Percentiles rank a stretch among this genome's conserved stretches.
phyloP scores from a whole-genome alignment of 2,329 filamentous ascomycete species.

The Clonostachys sp. region DNA sequence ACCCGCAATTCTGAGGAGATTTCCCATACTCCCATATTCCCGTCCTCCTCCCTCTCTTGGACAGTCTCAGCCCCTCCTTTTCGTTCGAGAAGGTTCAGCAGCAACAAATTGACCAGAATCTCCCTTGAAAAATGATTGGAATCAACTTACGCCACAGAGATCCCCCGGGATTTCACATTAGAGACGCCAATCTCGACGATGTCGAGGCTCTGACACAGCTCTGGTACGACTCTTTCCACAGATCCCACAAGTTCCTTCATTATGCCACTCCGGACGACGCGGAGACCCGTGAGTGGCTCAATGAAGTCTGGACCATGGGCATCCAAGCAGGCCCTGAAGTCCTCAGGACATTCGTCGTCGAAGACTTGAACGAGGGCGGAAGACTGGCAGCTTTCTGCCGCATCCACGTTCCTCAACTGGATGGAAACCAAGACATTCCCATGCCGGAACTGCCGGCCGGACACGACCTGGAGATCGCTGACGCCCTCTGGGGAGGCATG shows the following conservation, averaged over 20 bases:
- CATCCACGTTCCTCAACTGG: not conserved
- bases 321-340: slow-evolving; percentile 1
- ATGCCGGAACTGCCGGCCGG: too few species aligned
- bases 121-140: too few species aligned
- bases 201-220: slow-evolving; percentile 1
- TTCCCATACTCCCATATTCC: not conserved
- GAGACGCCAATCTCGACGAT: not conserved
- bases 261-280: not conserved
- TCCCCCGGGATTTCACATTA: too few species aligned
- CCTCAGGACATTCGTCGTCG: not conserved
- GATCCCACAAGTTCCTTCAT: slow-evolving; percentile 1
- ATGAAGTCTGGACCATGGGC: not conserved
- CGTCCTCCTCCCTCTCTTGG: not conserved
- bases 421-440: slow-evolving; percentile 1
- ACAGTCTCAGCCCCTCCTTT: too few species aligned
- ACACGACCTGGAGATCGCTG: too few species aligned
- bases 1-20: not conserved
- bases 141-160: too few species aligned
- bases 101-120: too few species aligned
- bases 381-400: not conserved
- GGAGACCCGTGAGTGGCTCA: not conserved
- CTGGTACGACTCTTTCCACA: slow-evolving; percentile 1
- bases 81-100: too few species aligned
- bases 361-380: not conserved
- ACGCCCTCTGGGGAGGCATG: too few species aligned